Conservation (phyloP, 352 stramenopile species). For the Globisporangium megalacanthum region DNA sequence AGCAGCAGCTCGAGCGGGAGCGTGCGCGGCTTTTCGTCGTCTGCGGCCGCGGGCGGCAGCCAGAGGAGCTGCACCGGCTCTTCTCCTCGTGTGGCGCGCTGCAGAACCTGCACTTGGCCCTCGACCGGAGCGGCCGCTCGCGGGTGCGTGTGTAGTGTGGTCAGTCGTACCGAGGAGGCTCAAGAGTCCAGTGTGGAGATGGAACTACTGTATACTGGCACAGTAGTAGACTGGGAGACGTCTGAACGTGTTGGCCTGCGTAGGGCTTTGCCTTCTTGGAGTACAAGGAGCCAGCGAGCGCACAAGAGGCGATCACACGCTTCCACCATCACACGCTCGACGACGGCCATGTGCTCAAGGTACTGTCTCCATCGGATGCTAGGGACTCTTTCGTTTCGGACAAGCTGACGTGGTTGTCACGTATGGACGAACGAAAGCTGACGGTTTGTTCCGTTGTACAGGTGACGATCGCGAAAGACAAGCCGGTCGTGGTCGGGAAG, state of each 20-base stretch:
- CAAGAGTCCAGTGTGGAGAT: too few relatives aligned
- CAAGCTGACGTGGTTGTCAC: neutral
- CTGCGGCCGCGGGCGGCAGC: conserved; percentile 55
- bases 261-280: conserved; percentile 79
- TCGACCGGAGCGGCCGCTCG: conserved; percentile 76
- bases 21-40: conserved; percentile 57
- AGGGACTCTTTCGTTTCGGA: too few relatives aligned
- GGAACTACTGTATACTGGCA: too few relatives aligned
- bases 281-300: conserved; percentile 48
- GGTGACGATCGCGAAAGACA: conserved; percentile 64
- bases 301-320: conserved; percentile 45
- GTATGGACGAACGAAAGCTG: neutral
- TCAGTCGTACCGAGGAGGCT: neutral
- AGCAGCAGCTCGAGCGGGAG: conserved; percentile 2
- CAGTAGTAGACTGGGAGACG: too few relatives aligned
- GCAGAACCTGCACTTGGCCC: conserved; percentile 59
- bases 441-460: conserved; percentile 11
- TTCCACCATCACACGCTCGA: conserved; percentile 56
- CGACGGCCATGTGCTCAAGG: conserved; percentile 75
- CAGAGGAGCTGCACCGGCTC: conserved; percentile 55
- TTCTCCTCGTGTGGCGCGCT: conserved; percentile 58
- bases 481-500: conserved; percentile 42
- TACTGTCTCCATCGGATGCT: conserved; percentile 9
- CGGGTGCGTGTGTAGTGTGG: conserved; percentile 26
- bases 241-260: too few relatives aligned